Evolutionary conservation across 163 green algal species (phyloP).

Genomic region (Scenedesmus sp.): DNA sequence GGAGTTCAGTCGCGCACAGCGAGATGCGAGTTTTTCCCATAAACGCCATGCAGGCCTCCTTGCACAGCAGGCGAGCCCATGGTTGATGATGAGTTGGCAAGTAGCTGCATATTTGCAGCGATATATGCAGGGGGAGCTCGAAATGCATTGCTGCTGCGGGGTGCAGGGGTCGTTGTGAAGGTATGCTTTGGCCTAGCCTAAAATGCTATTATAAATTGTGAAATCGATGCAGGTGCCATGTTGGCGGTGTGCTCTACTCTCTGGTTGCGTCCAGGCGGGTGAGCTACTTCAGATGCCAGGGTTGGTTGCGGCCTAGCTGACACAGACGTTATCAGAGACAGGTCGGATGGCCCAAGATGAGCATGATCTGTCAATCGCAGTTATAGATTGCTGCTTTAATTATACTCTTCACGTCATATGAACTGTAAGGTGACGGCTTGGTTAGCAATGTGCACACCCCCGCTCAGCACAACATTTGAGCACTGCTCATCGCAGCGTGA

Average conservation of each 20-base stretch:
- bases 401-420: no score
- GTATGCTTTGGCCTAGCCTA: background rate
- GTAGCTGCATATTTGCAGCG: background rate
- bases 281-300: background rate
- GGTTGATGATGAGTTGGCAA: background rate
- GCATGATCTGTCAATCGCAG: background rate
- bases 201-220: background rate
- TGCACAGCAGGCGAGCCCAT: conserved; percentile 2
- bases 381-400: no score
- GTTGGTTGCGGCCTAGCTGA: background rate
- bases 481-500: background rate
- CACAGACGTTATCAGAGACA: background rate
- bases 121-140: conserved; percentile 11
- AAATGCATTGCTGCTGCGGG: background rate
- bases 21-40: background rate
- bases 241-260: background rate
- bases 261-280: background rate
- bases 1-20: conserved; percentile 19
- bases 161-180: background rate
- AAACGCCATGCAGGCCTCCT: background rate
- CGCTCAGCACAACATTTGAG: no score
- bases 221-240: background rate
- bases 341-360: background rate
- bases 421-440: background rate
- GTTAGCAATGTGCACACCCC: no score